Evolutionary conservation across 805 yeast genomes (phyloP).

Genomic region (Suhomyces sp.): DNA sequence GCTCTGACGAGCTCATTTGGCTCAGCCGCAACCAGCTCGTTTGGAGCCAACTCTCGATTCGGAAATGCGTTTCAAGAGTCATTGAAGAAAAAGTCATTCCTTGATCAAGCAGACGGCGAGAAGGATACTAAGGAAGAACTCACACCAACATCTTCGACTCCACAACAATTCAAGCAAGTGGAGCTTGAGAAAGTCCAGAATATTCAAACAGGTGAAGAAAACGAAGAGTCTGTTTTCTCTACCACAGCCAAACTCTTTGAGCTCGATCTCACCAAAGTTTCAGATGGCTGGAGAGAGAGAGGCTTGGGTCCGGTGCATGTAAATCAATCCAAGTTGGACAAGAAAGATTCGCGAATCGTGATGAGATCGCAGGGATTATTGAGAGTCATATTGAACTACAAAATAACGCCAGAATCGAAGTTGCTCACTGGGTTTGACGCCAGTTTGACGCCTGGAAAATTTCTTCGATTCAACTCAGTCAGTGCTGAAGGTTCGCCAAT

Average conservation of each 20-base stretch:
- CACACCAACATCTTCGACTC: constrained; percentile 11
- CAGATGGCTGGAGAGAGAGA: constrained; percentile 92
- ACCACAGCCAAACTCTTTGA: constrained; percentile 78
- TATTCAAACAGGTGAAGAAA: constrained; percentile 85
- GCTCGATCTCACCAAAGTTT: constrained; percentile 59
- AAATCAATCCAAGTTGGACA: constrained; percentile 45
- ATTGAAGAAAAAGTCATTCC: constrained; percentile 52
- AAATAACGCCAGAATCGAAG: constrained; percentile 59
- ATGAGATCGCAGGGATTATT: constrained; percentile 90
- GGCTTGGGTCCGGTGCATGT: constrained; percentile 89
- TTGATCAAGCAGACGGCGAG: constrained; percentile 39
- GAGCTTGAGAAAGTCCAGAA: constrained; percentile 55
- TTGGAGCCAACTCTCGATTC: constrained; percentile 48
- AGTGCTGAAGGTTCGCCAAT: constrained; percentile 61
- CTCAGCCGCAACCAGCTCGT: constrained; percentile 20
- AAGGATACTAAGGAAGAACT: constrained; percentile 12
- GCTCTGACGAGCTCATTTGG: not conserved
- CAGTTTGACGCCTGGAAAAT: constrained; percentile 80
- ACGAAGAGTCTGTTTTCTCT: constrained; percentile 65
- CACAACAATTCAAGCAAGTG: constrained; percentile 51
- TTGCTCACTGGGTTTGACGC: constrained; percentile 80
- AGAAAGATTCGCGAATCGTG: constrained; percentile 60
- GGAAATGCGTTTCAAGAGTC: constrained; percentile 56
- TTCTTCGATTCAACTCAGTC: constrained; percentile 68
- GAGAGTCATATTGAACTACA: constrained; percentile 76